Evolutionary conservation across 805 yeast genomes (phyloP).

Genomic region (Saccharomycopsis babjevae): DNA sequence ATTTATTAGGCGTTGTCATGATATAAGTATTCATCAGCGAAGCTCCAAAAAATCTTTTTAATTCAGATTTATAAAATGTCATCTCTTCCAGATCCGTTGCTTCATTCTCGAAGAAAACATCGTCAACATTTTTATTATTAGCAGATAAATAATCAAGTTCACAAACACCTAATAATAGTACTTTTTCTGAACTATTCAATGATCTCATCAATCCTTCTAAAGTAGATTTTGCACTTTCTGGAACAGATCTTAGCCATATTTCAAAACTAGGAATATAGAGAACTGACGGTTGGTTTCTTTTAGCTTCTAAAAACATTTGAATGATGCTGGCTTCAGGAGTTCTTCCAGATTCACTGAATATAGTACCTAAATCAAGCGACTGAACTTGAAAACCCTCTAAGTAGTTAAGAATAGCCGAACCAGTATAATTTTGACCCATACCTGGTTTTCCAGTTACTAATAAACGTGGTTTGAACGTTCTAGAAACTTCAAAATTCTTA

Average conservation of each 20-base stretch:
- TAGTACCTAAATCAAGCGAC: constrained; percentile 65
- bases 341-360: constrained; percentile 69
- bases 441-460: constrained; percentile 67
- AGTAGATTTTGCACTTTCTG: constrained; percentile 61
- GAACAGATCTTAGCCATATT: constrained; percentile 59
- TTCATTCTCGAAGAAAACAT: constrained; percentile 23
- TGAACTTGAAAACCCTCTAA: constrained; percentile 89
- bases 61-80: neutral
- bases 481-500: constrained; percentile 38
- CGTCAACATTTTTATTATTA: constrained; percentile 14
- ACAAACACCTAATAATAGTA: constrained; percentile 65
- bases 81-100: neutral
- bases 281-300: constrained; percentile 82
- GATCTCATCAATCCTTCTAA: constrained; percentile 59
- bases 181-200: constrained; percentile 59
- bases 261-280: constrained; percentile 76
- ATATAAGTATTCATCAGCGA: constrained; percentile 36
- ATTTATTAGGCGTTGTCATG: constrained; percentile 32
- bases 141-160: constrained; percentile 36
- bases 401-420: constrained; percentile 69
- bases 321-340: constrained; percentile 78
- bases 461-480: constrained; percentile 76
- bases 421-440: constrained; percentile 77
- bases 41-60: constrained; percentile 48
- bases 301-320: constrained; percentile 77